These are phyloP conservation scores for Alternaria incomplexa DNA, from an alignment of 2,329 filamentous ascomycete species.

Conservation along the genomic window DNA sequence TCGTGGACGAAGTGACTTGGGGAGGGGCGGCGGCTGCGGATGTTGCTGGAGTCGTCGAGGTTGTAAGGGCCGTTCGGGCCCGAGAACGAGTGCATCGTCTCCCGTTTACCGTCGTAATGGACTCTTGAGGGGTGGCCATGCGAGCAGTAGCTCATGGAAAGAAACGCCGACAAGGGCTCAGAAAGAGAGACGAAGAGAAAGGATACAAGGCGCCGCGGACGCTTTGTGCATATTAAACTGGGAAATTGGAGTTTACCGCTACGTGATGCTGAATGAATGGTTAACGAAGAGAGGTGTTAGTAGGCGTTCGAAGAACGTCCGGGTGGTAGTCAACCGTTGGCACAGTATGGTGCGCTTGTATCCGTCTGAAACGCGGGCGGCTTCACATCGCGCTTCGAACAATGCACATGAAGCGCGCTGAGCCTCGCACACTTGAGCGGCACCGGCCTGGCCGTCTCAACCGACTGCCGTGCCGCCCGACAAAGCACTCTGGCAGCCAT, in stretches of 20 bases:
- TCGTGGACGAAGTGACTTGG: slow-evolving; percentile 25
- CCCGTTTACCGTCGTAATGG: slow-evolving; percentile 47
- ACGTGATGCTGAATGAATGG: slow-evolving; percentile 29
- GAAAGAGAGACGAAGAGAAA: slow-evolving; percentile 37
- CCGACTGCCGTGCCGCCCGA: slow-evolving; percentile 19
- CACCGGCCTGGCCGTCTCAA: slow-evolving; percentile 41
- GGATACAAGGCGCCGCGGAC: slow-evolving; percentile 39
- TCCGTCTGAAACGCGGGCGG: slow-evolving; percentile 43
- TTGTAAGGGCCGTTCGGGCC: slow-evolving; percentile 38
- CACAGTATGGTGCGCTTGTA: slow-evolving; percentile 41
- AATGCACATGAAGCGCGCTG: slow-evolving; percentile 47
- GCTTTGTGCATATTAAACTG: slow-evolving; percentile 47
- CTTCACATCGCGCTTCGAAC: slow-evolving; percentile 46
- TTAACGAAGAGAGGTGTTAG: slow-evolving; percentile 32
- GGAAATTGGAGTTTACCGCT: slow-evolving; percentile 34
- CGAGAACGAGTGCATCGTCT: slow-evolving; percentile 49
- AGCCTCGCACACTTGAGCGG: slow-evolving; percentile 37
- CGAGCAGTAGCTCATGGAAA: slow-evolving; percentile 43
- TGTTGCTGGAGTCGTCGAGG: slow-evolving; percentile 21
- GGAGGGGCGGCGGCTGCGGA: slow-evolving; percentile 26
- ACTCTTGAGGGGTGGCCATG: slow-evolving; percentile 48
- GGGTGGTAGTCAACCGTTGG: slow-evolving; percentile 44
- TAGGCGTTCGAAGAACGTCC: slow-evolving; percentile 32
- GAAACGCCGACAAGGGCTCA: slow-evolving; percentile 37
- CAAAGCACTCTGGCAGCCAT: slow-evolving; percentile 16